A percentile compares a stretch with the other conserved stretches of the same genome.
Conservation (phyloP, 306 rosid species). For the Glycine tomentella region DNA sequence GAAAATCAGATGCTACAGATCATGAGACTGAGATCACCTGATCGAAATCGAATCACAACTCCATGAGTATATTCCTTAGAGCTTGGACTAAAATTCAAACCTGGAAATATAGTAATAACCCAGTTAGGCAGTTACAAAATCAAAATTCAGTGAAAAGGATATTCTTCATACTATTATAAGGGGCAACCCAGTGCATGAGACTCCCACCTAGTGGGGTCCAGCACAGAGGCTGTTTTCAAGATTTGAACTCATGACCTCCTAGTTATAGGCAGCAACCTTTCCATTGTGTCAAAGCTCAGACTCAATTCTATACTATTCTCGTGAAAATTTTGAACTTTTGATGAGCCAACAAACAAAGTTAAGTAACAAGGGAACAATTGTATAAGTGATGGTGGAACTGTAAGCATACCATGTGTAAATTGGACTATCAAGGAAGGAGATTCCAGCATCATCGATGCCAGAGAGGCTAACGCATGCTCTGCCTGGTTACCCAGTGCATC, state of each 20-base stretch:
- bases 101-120: constrained; percentile 53
- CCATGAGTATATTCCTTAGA: constrained; percentile 79
- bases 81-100: constrained; percentile 71
- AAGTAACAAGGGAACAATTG: constrained; percentile 40
- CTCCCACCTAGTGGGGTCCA: background rate
- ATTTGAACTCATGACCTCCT: background rate
- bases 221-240: background rate
- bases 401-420: constrained; percentile 71
- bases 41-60: constrained; percentile 80
- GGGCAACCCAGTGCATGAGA: background rate
- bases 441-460: constrained; percentile 55
- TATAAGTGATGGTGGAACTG: constrained; percentile 25
- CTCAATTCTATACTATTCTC: constrained; percentile 19
- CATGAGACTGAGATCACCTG: constrained; percentile 62
- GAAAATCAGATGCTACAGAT: constrained; percentile 40
- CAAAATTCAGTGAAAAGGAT: constrained; percentile 11
- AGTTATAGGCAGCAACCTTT: background rate
- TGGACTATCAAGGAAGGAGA: constrained; percentile 90
- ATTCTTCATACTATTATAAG: background rate
- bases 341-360: constrained; percentile 27
- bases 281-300: background rate
- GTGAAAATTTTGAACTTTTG: constrained; percentile 9
- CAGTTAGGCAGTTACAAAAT: background rate
- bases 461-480: constrained; percentile 70
- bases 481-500: constrained; percentile 51